Evolutionary conservation across 257 asterid species (phyloP), one percentile per base, ranked within the genome.

Genomic region (Fraxinus americana): DNA sequence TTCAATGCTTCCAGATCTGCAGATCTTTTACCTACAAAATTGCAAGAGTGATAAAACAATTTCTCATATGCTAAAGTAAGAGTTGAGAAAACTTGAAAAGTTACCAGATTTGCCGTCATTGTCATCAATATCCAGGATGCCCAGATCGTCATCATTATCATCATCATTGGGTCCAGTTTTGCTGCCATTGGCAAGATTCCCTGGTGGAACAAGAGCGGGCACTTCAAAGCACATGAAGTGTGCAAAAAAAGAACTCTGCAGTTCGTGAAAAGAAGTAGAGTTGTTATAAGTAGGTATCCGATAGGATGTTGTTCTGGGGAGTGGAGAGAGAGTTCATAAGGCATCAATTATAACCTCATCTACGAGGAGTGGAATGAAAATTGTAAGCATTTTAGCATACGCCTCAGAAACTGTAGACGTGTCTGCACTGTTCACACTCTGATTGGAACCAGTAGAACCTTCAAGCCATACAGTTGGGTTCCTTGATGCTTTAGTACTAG

Each of bases 181-280:
- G 83, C 77, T 89, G 43, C 90, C 96, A 82, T 87, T 82, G 75
- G 86, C 87, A 86, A 63, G 77, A 75, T 88, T 88, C 69, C 69
- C 69, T 23, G 69, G 69, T 63, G 69, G 69, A 63, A 63, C 69
- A 63, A 63, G 69, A 63, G 69, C 35, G 1, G 69, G 69, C 69
- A 63, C 69, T 85, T 92, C 97, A 86, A 96, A 96, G 92, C 99
- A 96, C 99, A 96, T 92, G 76, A 96, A 96, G 79, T 91, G 97
- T 75, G 99, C 97, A 79, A 91, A 91, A 85, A 96, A 96, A 16
- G 96, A 90, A 85, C 99, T 93, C 99, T 96, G 93, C 82, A 84
- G 70, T 88, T 82, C 30, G 74, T 63, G 67, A 78, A 71, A 80
- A 12, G 36, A 25, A 63, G 75, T 70, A 70, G 80, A 54, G 36